Percentiles rank a stretch among this genome's conserved stretches.
phyloP scores from a whole-genome alignment of 352 stramenopile genomes.

The Phytophthora citricola region DNA sequence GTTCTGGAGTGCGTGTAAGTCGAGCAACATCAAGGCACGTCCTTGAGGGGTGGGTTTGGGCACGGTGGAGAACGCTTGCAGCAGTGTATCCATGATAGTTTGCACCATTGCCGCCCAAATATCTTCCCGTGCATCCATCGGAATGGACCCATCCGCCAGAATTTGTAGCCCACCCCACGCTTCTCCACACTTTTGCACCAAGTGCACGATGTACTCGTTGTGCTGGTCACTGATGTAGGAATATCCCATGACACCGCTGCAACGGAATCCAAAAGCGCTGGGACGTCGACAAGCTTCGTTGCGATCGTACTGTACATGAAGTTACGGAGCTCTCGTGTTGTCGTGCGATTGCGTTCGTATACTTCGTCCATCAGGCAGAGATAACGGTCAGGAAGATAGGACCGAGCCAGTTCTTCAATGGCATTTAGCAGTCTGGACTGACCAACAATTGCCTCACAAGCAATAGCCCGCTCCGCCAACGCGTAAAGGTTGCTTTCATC shows the following conservation, averaged over 20 bases:
- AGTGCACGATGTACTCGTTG: slow-evolving; percentile 82
- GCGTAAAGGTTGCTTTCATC: slow-evolving; percentile 67
- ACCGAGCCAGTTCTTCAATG: slow-evolving; percentile 68
- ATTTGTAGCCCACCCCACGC: slow-evolving; percentile 79
- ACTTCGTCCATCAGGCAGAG: slow-evolving; percentile 76
- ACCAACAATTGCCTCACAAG: slow-evolving; percentile 64
- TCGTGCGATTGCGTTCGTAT: slow-evolving; percentile 56
- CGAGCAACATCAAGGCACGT: slow-evolving; percentile 96
- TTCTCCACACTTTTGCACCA: slow-evolving; percentile 86
- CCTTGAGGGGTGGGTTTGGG: slow-evolving; percentile 94
- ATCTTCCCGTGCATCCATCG: slow-evolving; percentile 69
- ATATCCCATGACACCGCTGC: slow-evolving; percentile 70
- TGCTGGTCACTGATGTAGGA: slow-evolving; percentile 67
- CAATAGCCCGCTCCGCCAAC: slow-evolving; percentile 68
- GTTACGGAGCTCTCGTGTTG: slow-evolving; percentile 59
- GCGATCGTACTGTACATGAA: slow-evolving; percentile 75
- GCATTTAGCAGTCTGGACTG: slow-evolving; percentile 71
- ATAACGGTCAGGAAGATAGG: slow-evolving; percentile 72
- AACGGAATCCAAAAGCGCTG: slow-evolving; percentile 52
- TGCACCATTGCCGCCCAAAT: slow-evolving; percentile 88
- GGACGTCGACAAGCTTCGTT: slow-evolving; percentile 50
- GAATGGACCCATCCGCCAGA: slow-evolving; percentile 67
- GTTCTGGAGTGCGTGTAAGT: slow-evolving; percentile 92
- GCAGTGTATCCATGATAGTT: slow-evolving; percentile 87
- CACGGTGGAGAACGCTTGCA: slow-evolving; percentile 93